Evolutionary conservation across 176 grass and related monocot species (phyloP), one percentile per base, ranked within the genome.

Genomic region (Typha latifolia): DNA sequence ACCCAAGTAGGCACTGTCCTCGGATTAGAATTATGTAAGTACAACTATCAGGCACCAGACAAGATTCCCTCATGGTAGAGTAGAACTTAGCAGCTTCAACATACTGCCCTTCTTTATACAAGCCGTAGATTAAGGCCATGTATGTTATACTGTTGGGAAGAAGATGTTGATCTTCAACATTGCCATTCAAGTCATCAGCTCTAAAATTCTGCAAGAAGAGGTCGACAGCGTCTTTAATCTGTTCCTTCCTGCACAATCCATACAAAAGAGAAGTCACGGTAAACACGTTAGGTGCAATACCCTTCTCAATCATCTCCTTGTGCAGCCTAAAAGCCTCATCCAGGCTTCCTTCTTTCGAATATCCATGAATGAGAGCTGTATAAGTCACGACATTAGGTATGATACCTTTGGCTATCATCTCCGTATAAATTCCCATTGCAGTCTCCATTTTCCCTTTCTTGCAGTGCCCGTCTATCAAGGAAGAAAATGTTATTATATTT

Each of bases 81-180:
- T 81, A 85, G 61, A 85, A 43, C 65, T 64, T 72, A 53, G 78
- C 70, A 61, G 65, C 69, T 78, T 81, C 69, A 8, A 32, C 52
- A 51, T 85, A 64, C 49, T 78, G 74, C 14, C 83, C 79, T 61
- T 85, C 69, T 74, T 77, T 48, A 61, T 81, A 85, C 0, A 85
- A 69, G 63, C 69, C 78, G 26, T 85, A 85, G 73, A 85, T 85
- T 64, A 81, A 66, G 66, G 74, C 81, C 83, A 81, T 85, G 76
- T 81, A 81, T 62, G 71, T 74, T 65, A 78, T 70, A 53, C 69
- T 51, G 59, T 70, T 85, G 69, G 65, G 51, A 67, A 74, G 32
- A 48, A 69, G 29, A 69, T 64, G 14, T 3, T 62, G 65, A 69
- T 73, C 27, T 26, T 75, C 51, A 75, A 49, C 51, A 72, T 27